Base-by-base conservation (phyloP, 768 basidiomycete species). In the Chalciporus piperatus region DNA sequence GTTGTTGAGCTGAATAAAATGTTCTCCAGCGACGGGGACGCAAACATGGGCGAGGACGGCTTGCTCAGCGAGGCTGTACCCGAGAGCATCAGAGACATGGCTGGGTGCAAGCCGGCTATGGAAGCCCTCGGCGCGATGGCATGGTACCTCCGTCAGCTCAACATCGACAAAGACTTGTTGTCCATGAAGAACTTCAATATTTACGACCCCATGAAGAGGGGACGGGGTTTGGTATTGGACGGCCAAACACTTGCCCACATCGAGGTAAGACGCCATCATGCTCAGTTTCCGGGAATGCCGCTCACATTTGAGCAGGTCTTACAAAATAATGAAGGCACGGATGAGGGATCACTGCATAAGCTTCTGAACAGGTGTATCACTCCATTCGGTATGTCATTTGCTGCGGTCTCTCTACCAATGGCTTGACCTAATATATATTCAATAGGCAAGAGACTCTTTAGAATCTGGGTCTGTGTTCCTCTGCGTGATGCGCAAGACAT, bases 161-260 rank as follows among this genome's bases (percentile, higher is more conserved):
- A 98, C 64, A 92, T 98, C 56, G 96, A 95, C 72, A 89, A 92
- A 64, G 95, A 98, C 57, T 84, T 99, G 49, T 69, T 99, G 62
- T 90, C 85, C 48, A 94, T 97, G 87, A 89, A 84, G 72, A 98
- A 98, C 65, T 99, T 99, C 78, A 95, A 98, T 59, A 77, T 97
- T 35, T 97, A 96, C 63, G 93, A 98, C 68, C 97, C 97, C 0
- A 92, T 98, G 82, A 86, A 88, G 65, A 79, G 80, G 54, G 94
- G 93, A n/a, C 78, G 85, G 63, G 89, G 85, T 23, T 71, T 98
- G 49, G 79, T 90, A 0, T 76, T 99, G 39, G 95, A 99, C 68
- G 97, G 97, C 3, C 94, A 98, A 67, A 95, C 93, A 0, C 76
- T 99, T 47, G 89, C 92, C 14, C 97, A 99, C 66, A 78, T 99